Evolutionary conservation across 495 filamentous ascomycete species (phyloP).

Genomic region (Lophium mytilinum): DNA sequence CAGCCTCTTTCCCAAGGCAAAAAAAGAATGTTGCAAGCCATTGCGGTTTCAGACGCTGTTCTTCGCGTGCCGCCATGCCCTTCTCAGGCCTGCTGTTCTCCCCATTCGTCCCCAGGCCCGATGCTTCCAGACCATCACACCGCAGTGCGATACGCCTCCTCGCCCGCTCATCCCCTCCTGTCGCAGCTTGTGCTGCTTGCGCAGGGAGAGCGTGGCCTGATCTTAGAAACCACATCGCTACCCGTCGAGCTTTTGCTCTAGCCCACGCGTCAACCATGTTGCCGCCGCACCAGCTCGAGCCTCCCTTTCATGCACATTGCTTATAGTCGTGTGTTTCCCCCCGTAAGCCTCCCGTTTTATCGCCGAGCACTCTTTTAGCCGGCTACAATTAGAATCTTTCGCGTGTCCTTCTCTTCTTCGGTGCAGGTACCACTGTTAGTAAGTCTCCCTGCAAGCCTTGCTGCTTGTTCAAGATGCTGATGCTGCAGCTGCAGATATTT

Average conservation of each 20-base stretch:
- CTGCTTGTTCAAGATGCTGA: conserved; percentile 9
- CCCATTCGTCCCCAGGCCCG: conserved; percentile 7
- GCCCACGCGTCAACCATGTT: conserved; percentile 22
- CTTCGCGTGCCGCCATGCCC: conserved; percentile 1
- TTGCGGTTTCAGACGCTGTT: conserved; percentile 14
- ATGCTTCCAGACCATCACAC: conserved; percentile 4
- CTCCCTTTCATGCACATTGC: conserved; percentile 10
- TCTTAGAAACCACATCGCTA: neutral
- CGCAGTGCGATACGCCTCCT: conserved; percentile 15
- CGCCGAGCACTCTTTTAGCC: conserved; percentile 25
- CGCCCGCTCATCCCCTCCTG: conserved; percentile 17
- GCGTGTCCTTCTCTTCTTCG: conserved; percentile 21
- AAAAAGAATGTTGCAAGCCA: conserved; percentile 3
- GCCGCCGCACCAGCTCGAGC: conserved; percentile 15
- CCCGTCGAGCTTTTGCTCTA: neutral
- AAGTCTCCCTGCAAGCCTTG: neutral
- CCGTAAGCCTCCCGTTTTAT: conserved; percentile 25
- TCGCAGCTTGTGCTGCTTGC: conserved; percentile 16
- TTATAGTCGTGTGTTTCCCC: conserved; percentile 25
- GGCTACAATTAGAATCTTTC: conserved; percentile 13
- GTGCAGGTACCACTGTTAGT: conserved; percentile 26
- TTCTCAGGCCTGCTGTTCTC: neutral
- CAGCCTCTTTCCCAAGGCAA: neutral
- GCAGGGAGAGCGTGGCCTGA: neutral
- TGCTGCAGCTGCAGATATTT: conserved; percentile 10